These are phyloP conservation scores for Chrysosporium keratinophilum DNA, from an alignment of 2,329 filamentous ascomycete species.

Conservation along the genomic window DNA sequence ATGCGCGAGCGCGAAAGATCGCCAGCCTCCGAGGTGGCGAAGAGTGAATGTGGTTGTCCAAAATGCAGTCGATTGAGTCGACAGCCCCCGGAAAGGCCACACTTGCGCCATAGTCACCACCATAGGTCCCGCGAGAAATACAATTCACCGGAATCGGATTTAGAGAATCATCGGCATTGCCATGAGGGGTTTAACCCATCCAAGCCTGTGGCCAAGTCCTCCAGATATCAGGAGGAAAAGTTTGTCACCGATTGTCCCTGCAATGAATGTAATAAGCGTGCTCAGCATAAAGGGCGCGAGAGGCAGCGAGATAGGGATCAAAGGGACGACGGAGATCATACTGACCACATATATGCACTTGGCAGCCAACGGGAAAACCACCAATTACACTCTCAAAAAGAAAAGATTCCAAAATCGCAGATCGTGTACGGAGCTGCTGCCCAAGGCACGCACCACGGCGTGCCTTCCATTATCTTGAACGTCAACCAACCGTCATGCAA, in stretches of 20 bases:
- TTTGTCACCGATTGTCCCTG: not conserved
- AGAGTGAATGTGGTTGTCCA: not conserved
- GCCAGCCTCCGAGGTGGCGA: not conserved
- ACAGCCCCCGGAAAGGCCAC: not conserved
- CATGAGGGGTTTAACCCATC: not conserved
- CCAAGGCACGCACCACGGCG: not conserved
- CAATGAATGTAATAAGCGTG: not conserved
- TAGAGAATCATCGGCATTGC: not conserved
- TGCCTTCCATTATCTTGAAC: conserved; percentile 17
- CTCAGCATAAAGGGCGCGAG: not conserved
- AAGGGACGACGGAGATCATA: not conserved
- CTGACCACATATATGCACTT: not conserved
- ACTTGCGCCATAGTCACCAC: no score
- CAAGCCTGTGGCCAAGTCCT: not conserved
- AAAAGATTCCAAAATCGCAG: not conserved
- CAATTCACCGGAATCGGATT: not conserved
- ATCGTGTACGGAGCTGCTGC: not conserved
- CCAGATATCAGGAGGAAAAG: not conserved
- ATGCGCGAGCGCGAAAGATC: not conserved
- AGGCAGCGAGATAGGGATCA: not conserved
- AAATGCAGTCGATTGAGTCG: not conserved
- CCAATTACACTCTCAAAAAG: not conserved
- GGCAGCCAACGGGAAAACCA: not conserved
- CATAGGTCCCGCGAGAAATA: not conserved
- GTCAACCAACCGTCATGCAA: conserved; percentile 12